These are phyloP conservation scores for Chaetomidium leptoderma DNA, from an alignment of 495 filamentous ascomycete species.

Conservation along the genomic window DNA sequence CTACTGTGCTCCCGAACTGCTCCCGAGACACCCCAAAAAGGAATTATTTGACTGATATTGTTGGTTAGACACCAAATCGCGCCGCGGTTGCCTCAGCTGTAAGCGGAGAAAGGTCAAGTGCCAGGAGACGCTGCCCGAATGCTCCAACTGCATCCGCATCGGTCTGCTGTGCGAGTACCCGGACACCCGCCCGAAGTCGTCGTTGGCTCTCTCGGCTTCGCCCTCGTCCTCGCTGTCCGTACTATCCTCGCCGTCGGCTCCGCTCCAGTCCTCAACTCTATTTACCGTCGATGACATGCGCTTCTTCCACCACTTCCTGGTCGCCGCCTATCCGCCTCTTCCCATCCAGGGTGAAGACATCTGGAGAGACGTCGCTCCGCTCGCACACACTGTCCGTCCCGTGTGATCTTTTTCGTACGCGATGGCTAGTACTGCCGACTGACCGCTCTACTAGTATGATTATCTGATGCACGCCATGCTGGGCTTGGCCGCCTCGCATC, in stretches of 20 bases:
- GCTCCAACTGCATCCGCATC: constrained; percentile 49
- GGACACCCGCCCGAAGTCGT: constrained; percentile 12
- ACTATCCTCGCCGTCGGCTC: constrained; percentile 22
- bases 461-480: constrained; percentile 50
- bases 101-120: constrained; percentile 56
- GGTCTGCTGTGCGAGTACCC: constrained; percentile 52
- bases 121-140: constrained; percentile 49
- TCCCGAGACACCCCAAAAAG: no score
- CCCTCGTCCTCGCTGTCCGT: constrained; percentile 21
- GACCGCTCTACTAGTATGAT: constrained; percentile 27
- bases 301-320: constrained; percentile 57
- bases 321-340: constrained; percentile 50
- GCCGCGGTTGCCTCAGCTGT: constrained; percentile 54
- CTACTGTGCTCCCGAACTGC: no score
- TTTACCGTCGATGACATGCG: constrained; percentile 48
- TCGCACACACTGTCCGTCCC: constrained; percentile 45
- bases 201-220: constrained; percentile 1
- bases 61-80: constrained; percentile 57
- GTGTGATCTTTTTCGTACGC: no score
- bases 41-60: no score
- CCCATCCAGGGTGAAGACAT: constrained; percentile 47
- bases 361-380: constrained; percentile 48
- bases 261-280: constrained; percentile 20
- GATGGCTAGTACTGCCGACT: neutral
- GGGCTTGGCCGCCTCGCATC: constrained; percentile 48